phyloP scores from a whole-genome alignment of 371 early-diverging fungal genomes.

The Thermomucor indicae-seudaticae region DNA sequence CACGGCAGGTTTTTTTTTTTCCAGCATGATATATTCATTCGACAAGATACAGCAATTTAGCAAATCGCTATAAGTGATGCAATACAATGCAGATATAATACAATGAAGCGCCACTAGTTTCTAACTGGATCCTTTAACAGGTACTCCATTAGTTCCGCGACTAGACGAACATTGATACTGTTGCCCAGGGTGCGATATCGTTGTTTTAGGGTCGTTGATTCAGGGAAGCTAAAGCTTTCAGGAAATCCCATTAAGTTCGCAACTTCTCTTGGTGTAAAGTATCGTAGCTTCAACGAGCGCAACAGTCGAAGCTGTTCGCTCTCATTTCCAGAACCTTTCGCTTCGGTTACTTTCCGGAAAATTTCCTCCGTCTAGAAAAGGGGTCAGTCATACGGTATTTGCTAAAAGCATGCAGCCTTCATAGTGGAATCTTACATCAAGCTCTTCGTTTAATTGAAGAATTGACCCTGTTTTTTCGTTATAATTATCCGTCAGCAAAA shows the following conservation, averaged over 20 bases:
- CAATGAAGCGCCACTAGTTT: too few species aligned
- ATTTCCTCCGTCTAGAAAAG: constrained; percentile 17
- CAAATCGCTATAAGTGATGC: too few species aligned
- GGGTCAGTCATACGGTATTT: not conserved
- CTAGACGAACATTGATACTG: constrained; percentile 63
- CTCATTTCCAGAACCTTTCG: constrained; percentile 19
- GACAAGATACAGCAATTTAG: too few species aligned
- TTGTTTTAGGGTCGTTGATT: constrained; percentile 51
- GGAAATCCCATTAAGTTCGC: constrained; percentile 83
- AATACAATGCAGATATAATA: too few species aligned
- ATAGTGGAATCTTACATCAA: constrained; percentile 35
- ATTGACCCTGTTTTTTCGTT: constrained; percentile 58
- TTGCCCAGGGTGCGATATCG: constrained; percentile 66
- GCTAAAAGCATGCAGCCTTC: not conserved
- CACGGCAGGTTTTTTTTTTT: too few species aligned
- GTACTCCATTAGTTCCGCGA: constrained; percentile 65
- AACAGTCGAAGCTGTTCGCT: constrained; percentile 22
- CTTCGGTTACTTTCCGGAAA: constrained; percentile 20
- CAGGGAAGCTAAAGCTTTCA: constrained; percentile 47
- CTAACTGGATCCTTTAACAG: too few species aligned
- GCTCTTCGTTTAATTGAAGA: constrained; percentile 51
- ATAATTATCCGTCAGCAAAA: too few species aligned
- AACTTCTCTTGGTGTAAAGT: constrained; percentile 77
- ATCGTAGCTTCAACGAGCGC: constrained; percentile 53
- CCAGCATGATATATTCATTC: too few species aligned